Evolutionary conservation across 2,329 filamentous ascomycete species (phyloP).

Genomic region (Pseudogymnoascus sp.): DNA sequence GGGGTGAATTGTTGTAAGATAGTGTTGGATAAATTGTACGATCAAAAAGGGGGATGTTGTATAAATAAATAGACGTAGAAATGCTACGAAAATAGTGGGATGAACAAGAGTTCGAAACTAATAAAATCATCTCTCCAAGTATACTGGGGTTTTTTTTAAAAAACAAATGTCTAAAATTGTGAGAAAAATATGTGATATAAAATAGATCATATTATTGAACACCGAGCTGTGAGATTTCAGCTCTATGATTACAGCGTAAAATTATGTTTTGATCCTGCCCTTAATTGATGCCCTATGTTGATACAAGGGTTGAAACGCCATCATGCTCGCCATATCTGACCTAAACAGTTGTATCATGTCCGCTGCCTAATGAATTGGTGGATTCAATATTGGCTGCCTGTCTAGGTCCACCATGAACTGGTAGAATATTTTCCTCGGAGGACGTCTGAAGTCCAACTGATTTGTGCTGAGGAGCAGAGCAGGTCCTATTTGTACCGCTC

Average conservation of each 20-base stretch:
- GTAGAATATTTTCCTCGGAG: conserved; percentile 12
- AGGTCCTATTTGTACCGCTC: conserved; percentile 1
- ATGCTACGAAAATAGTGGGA: neutral
- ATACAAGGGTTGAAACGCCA: neutral
- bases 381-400: neutral
- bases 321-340: neutral
- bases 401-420: neutral
- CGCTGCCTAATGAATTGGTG: neutral
- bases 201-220: too few relatives aligned
- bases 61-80: neutral
- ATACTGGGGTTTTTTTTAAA: neutral
- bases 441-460: neutral
- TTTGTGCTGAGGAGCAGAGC: neutral
- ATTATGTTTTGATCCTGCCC: neutral
- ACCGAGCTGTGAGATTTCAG: too few relatives aligned
- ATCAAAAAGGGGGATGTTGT: neutral
- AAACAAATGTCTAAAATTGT: neutral
- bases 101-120: neutral
- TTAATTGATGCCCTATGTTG: neutral
- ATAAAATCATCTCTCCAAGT: neutral
- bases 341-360: neutral
- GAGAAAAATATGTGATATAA: neutral
- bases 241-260: too few relatives aligned
- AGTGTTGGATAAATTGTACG: neutral
- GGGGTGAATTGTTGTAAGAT: neutral